Percentiles rank a stretch among this genome's conserved stretches.
These are phyloP conservation scores for Parachlorella kessleri DNA, from an alignment of 139 green algal species.

Conservation along the genomic window DNA sequence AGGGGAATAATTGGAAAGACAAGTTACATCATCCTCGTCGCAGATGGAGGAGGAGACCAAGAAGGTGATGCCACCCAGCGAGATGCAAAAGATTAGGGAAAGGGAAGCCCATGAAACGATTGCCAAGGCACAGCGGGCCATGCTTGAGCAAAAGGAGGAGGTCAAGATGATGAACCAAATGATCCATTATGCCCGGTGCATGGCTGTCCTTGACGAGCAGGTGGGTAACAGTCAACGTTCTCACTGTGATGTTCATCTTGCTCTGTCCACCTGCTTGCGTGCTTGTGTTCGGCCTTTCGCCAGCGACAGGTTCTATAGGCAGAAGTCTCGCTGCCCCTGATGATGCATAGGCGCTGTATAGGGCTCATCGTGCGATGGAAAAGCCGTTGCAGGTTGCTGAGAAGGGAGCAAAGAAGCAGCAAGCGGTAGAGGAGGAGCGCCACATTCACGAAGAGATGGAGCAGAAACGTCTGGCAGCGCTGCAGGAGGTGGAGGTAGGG, in stretches of 20 bases:
- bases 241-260: no score
- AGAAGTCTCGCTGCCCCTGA: no score
- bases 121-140: constrained; percentile 15
- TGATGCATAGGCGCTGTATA: no score
- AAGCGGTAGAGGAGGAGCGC: constrained; percentile 6
- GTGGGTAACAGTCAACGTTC: no score
- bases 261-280: no score
- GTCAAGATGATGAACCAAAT: constrained; percentile 25
- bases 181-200: constrained; percentile 17
- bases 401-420: background rate
- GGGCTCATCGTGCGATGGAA: no score
- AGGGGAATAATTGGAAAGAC: no score
- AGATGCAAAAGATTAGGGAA: constrained; percentile 21
- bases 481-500: constrained; percentile 22
- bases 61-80: constrained; percentile 1
- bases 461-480: background rate
- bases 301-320: no score
- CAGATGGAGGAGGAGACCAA: background rate
- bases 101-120: constrained; percentile 4
- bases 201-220: constrained; percentile 23
- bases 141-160: background rate
- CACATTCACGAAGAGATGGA: constrained; percentile 22
- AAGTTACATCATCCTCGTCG: background rate
- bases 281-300: no score
- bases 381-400: constrained; percentile 1